Evolutionary conservation across 2,329 filamentous ascomycete genomes (phyloP).

Genomic region (Beauveria bassiana): DNA sequence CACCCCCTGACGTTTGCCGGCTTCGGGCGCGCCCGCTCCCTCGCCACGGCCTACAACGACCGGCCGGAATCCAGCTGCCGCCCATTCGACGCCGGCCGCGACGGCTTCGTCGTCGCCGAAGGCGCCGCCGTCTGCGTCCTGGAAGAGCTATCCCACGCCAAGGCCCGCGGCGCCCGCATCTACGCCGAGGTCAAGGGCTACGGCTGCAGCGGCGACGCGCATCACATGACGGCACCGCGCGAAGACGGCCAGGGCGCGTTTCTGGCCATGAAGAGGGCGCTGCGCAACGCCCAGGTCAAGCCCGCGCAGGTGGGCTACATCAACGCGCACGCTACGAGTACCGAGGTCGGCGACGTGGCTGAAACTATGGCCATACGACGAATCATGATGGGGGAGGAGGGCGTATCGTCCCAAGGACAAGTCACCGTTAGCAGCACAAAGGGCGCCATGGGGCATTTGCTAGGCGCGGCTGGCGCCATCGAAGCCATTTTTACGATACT

Average conservation of each 20-base stretch:
- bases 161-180: slow-evolving; percentile 66
- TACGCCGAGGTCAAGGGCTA: slow-evolving; percentile 89
- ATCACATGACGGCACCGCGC: slow-evolving; percentile 88
- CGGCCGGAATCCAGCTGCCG: slow-evolving; percentile 64
- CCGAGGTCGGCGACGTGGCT: slow-evolving; percentile 74
- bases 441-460: slow-evolving; percentile 81
- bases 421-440: slow-evolving; percentile 91
- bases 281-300: slow-evolving; percentile 61
- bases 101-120: slow-evolving; percentile 89
- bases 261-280: slow-evolving; percentile 75
- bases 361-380: slow-evolving; percentile 77
- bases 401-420: slow-evolving; percentile 49
- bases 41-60: slow-evolving; percentile 75
- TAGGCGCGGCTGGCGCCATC: slow-evolving; percentile 85
- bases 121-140: slow-evolving; percentile 82
- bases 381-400: slow-evolving; percentile 67
- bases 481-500: slow-evolving; percentile 83
- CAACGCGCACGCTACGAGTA: slow-evolving; percentile 93
- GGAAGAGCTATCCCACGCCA: slow-evolving; percentile 86
- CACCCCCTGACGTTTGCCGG: slow-evolving; percentile 89
- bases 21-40: slow-evolving; percentile 78
- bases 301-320: slow-evolving; percentile 78
- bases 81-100: slow-evolving; percentile 74
- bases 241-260: slow-evolving; percentile 76
- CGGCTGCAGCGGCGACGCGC: slow-evolving; percentile 80